Evolutionary conservation across 768 basidiomycete species (phyloP).

Genomic region (Agaricus bisporus): DNA sequence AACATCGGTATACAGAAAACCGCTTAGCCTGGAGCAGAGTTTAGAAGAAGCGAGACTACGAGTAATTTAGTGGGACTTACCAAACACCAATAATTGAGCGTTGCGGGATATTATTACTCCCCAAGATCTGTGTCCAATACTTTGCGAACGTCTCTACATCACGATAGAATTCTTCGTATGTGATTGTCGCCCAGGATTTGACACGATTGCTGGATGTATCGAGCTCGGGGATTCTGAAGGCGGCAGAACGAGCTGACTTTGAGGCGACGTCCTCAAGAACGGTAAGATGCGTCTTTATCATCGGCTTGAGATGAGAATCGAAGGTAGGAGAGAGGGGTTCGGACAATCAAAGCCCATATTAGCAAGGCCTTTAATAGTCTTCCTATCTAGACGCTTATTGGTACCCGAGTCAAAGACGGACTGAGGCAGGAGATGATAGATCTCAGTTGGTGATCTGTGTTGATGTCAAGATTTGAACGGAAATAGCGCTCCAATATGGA

Average conservation of each 20-base stretch:
- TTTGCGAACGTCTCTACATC: conserved; percentile 64
- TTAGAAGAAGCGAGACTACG: conserved; percentile 9
- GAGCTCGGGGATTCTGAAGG: conserved; percentile 54
- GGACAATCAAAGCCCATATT: conserved; percentile 3
- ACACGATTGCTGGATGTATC: conserved; percentile 36
- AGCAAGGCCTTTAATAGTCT: conserved; percentile 11
- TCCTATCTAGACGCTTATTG: conserved; percentile 16
- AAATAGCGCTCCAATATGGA: conserved; percentile 24
- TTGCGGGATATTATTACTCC: conserved; percentile 36
- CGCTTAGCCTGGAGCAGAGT: conserved; percentile 50
- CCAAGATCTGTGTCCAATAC: conserved; percentile 54
- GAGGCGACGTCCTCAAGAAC: conserved; percentile 53
- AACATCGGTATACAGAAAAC: conserved; percentile 65
- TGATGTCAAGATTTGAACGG: conserved; percentile 21
- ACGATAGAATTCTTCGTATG: conserved; percentile 55
- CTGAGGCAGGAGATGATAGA: conserved; percentile 21
- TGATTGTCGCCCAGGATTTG: conserved; percentile 52
- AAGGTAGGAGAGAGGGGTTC: conserved; percentile 15
- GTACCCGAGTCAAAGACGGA: conserved; percentile 29
- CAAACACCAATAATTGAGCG: conserved; percentile 69
- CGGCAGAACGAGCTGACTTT: conserved; percentile 40
- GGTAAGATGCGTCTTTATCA: conserved; percentile 54
- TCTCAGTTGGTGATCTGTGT: conserved; percentile 22
- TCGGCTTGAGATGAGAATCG: conserved; percentile 16
- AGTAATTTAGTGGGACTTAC: conserved; percentile 32